Percentiles rank a stretch among this genome's conserved stretches.
Conservation (phyloP, 2,329 filamentous ascomycete genomes). For the Hyphodiscus sp. region DNA sequence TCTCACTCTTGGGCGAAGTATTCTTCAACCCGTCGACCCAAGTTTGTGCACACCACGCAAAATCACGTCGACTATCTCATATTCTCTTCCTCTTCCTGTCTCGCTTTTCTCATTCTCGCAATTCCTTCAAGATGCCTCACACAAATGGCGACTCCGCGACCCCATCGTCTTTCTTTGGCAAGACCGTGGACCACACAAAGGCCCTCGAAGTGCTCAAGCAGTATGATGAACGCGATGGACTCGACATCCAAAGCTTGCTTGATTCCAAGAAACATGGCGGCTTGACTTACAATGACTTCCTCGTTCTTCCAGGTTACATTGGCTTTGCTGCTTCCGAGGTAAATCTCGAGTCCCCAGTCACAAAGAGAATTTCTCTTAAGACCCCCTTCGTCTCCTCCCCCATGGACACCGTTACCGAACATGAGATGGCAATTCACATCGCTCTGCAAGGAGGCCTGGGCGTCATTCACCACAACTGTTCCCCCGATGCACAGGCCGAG, state of each 20-base stretch:
- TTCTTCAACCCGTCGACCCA: slow-evolving; percentile 54
- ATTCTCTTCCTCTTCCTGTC: slow-evolving; percentile 10
- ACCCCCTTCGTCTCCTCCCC: slow-evolving; percentile 95
- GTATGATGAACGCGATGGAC: slow-evolving; percentile 76
- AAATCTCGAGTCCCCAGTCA: slow-evolving; percentile 81
- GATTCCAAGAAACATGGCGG: slow-evolving; percentile 89
- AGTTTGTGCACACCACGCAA: slow-evolving; percentile 33
- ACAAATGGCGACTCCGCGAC: slow-evolving; percentile 54
- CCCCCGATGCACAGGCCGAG: slow-evolving; percentile 91
- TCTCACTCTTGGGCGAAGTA: slow-evolving; percentile 49
- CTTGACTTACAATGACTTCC: slow-evolving; percentile 98
- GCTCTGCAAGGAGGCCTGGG: slow-evolving; percentile 81
- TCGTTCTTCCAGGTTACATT: slow-evolving; percentile 94
- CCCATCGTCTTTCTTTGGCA: slow-evolving; percentile 41
- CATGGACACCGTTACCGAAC: slow-evolving; percentile 99
- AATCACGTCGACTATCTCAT: slow-evolving; percentile 32
- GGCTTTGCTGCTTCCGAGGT: slow-evolving; percentile 93
- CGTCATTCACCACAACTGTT: slow-evolving; percentile 99
- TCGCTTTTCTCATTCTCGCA: slow-evolving; percentile 28
- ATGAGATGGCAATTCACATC: slow-evolving; percentile 99
- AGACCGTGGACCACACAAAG: slow-evolving; percentile 62
- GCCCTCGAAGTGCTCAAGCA: slow-evolving; percentile 77
- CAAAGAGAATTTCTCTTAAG: slow-evolving; percentile 92
- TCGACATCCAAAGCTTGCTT: slow-evolving; percentile 79
- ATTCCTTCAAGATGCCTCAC: slow-evolving; percentile 58